Conservation (phyloP, 371 early-diverging fungal species). For the Rhizopus arrhizus region DNA sequence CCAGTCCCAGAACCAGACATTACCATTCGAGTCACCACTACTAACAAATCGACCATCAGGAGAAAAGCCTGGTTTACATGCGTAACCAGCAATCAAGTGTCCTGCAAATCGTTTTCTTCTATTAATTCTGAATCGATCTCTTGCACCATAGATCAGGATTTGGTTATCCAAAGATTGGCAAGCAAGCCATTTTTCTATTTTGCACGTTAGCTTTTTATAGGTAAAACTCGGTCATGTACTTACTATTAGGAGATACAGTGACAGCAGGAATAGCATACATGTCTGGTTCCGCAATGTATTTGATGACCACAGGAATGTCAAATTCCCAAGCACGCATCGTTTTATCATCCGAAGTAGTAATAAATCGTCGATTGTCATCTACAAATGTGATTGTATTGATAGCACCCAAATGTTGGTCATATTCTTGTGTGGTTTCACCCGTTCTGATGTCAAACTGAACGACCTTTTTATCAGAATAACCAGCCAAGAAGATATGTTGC, state of each 20-base stretch:
- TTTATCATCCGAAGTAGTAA: slow-evolving; percentile 96
- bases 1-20: slow-evolving; percentile 97
- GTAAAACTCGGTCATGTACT: slow-evolving; percentile 24
- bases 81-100: slow-evolving; percentile 93
- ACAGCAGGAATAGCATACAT: slow-evolving; percentile 97
- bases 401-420: slow-evolving; percentile 95
- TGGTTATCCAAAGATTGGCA: slow-evolving; percentile 95
- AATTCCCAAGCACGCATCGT: slow-evolving; percentile 96
- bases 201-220: neutral
- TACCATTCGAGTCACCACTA: slow-evolving; percentile 93
- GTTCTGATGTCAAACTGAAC: slow-evolving; percentile 83
- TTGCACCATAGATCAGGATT: slow-evolving; percentile 84
- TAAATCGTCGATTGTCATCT: slow-evolving; percentile 91
- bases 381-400: slow-evolving; percentile 96
- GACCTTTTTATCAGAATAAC: slow-evolving; percentile 92
- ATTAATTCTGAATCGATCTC: slow-evolving; percentile 85
- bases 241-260: slow-evolving; percentile 84
- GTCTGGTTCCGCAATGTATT: slow-evolving; percentile 93
- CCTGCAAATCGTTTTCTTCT: slow-evolving; percentile 92
- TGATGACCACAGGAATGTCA: slow-evolving; percentile 96
- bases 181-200: slow-evolving; percentile 87
- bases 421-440: slow-evolving; percentile 88
- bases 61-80: slow-evolving; percentile 91
- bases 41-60: slow-evolving; percentile 90
- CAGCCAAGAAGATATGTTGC: slow-evolving; percentile 85